Percentiles rank a stretch among this genome's conserved stretches.
Conservation (phyloP, 768 basidiomycete genomes). For the Lentinula guzmanii region DNA sequence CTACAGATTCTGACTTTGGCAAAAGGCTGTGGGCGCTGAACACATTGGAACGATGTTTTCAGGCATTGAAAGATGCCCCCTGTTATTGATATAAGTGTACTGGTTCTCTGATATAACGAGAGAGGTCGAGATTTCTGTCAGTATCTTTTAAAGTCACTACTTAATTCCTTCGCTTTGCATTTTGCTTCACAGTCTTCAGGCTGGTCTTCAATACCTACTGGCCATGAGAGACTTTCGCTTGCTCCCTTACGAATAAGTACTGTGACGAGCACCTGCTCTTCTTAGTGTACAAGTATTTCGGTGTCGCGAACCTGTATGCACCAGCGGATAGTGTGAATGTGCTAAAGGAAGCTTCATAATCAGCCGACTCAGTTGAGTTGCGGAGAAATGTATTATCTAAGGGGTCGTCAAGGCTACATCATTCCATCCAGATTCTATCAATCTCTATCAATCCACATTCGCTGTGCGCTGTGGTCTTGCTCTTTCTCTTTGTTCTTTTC, state of each 20-base stretch:
- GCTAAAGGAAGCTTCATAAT: background rate
- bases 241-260: too few relatives aligned
- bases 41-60: slow-evolving; percentile 30
- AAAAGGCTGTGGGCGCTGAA: slow-evolving; percentile 36
- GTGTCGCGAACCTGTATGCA: too few relatives aligned
- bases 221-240: too few relatives aligned
- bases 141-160: too few relatives aligned
- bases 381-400: background rate
- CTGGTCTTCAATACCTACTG: too few relatives aligned
- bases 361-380: background rate
- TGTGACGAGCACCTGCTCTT: too few relatives aligned
- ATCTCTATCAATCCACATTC: background rate
- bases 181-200: too few relatives aligned
- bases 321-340: too few relatives aligned
- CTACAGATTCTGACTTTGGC: slow-evolving; percentile 13
- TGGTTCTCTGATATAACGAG: too few relatives aligned
- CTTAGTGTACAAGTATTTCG: too few relatives aligned
- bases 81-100: background rate
- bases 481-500: background rate
- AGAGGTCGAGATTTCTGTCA: too few relatives aligned
- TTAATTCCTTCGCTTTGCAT: too few relatives aligned
- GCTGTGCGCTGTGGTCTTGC: background rate
- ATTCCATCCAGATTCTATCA: background rate
- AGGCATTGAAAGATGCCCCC: slow-evolving; percentile 35
- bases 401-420: slow-evolving; percentile 2